phyloP scores from a whole-genome alignment of 2,329 filamentous ascomycete species.

The Chaetoscypha palmicola region DNA sequence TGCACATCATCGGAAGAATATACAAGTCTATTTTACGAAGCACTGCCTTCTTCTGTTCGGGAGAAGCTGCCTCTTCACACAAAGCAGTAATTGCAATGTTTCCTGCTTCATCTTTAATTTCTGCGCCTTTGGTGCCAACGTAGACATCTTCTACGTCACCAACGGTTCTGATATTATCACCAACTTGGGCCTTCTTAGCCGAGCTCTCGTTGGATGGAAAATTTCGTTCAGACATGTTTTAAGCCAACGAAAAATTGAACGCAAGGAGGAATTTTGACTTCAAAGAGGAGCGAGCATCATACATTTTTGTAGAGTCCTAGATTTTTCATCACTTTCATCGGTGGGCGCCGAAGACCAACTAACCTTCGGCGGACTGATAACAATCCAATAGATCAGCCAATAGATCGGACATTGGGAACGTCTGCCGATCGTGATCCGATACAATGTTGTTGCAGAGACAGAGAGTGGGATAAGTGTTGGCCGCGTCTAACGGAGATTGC shows the following conservation, averaged over 20 bases:
- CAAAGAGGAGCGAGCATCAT: no score
- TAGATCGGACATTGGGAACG: no score
- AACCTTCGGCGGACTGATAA: no score
- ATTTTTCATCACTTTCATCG: no score
- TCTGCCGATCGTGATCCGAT: no score
- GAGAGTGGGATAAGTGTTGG: no score
- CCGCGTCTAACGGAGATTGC: no score
- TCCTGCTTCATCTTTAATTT: constrained; percentile 30
- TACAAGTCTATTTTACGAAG: constrained; percentile 22
- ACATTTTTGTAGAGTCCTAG: no score
- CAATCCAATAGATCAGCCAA: no score
- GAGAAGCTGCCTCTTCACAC: constrained; percentile 23
- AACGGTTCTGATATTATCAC: constrained; percentile 10
- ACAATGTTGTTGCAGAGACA: no score
- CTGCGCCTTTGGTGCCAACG: constrained; percentile 11
- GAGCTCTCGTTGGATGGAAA: neutral
- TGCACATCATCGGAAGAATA: constrained; percentile 18
- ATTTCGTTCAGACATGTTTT: neutral
- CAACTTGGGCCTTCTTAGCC: neutral
- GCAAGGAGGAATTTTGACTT: no score
- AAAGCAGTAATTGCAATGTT: constrained; percentile 33
- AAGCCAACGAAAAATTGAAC: neutral
- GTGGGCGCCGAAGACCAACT: no score
- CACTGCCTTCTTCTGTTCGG: constrained; percentile 19
- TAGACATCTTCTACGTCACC: constrained; percentile 2